A percentile compares a stretch with the other conserved stretches of the same genome.
Evolutionary conservation across 306 rosid species (phyloP).

Genomic region (Dalbergia cochinchinensis): DNA sequence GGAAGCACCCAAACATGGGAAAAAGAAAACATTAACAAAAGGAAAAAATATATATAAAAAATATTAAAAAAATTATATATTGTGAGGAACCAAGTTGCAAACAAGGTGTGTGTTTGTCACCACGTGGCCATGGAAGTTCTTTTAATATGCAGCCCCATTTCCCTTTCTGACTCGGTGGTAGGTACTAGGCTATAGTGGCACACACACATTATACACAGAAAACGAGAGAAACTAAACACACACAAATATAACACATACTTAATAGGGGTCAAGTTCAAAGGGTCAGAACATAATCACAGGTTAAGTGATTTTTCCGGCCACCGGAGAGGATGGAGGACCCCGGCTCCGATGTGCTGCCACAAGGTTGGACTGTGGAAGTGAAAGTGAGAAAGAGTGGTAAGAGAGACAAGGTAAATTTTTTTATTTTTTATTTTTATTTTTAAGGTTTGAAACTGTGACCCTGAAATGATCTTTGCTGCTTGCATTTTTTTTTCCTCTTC

Average conservation of each 20-base stretch:
- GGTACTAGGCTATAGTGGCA: constrained; percentile 20
- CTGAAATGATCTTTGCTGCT: background rate
- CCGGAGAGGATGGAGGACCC: constrained; percentile 61
- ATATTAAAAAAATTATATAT: background rate
- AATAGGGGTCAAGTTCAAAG: background rate
- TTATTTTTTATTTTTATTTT: too few relatives aligned
- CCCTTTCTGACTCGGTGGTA: constrained; percentile 17
- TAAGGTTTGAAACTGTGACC: constrained; percentile 7
- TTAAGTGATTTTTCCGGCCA: constrained; percentile 5
- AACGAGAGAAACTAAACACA: background rate
- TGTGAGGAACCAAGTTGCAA: background rate
- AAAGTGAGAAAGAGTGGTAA: constrained; percentile 68
- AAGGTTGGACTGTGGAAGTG: constrained; percentile 73
- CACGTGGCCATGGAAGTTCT: constrained; percentile 37
- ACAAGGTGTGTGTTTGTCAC: background rate
- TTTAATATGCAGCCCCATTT: constrained; percentile 3
- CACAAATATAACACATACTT: background rate
- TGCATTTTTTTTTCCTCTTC: background rate
- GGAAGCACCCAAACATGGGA: background rate
- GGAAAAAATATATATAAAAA: background rate
- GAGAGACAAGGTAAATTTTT: constrained; percentile 69
- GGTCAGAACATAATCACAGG: background rate
- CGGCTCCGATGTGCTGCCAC: constrained; percentile 64
- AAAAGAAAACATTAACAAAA: background rate
- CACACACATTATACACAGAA: constrained; percentile 4